These are phyloP conservation scores for Holtermanniella nyarrowii DNA, from an alignment of 768 basidiomycete genomes.

Conservation along the genomic window DNA sequence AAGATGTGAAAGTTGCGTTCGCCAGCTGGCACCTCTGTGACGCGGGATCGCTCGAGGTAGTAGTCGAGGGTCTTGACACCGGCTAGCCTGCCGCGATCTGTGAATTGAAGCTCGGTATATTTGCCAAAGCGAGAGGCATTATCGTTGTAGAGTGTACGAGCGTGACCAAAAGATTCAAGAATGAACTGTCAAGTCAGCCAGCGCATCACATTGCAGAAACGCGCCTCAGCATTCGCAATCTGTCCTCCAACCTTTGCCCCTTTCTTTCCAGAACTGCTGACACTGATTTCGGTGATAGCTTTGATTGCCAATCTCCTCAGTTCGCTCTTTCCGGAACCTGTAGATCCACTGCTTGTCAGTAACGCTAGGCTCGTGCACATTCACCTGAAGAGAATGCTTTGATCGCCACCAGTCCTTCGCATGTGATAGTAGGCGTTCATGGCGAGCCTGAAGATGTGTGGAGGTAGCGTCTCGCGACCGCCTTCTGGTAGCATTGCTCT, in stretches of 20 bases:
- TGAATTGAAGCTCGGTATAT: slow-evolving; percentile 96
- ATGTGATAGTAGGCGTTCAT: slow-evolving; percentile 93
- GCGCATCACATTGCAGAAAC: neutral
- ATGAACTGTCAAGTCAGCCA: slow-evolving; percentile 50
- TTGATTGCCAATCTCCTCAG: slow-evolving; percentile 83
- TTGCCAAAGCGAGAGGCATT: slow-evolving; percentile 96
- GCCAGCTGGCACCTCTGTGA: slow-evolving; percentile 62
- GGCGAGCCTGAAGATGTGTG: slow-evolving; percentile 86
- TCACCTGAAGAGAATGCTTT: slow-evolving; percentile 74
- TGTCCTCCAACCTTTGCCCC: slow-evolving; percentile 77
- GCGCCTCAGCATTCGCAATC: slow-evolving; percentile 70
- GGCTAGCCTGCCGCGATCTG: slow-evolving; percentile 72
- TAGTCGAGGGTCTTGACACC: slow-evolving; percentile 95
- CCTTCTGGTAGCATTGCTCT: slow-evolving; percentile 51
- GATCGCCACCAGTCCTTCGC: slow-evolving; percentile 86
- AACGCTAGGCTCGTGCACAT: slow-evolving; percentile 21
- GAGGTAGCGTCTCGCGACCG: slow-evolving; percentile 52
- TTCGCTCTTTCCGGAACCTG: slow-evolving; percentile 88
- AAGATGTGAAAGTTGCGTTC: slow-evolving; percentile 98
- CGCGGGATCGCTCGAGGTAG: slow-evolving; percentile 82
- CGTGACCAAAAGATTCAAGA: slow-evolving; percentile 86
- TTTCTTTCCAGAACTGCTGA: slow-evolving; percentile 83
- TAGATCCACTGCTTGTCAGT: slow-evolving; percentile 60
- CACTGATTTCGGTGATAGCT: slow-evolving; percentile 77
- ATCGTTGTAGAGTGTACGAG: slow-evolving; percentile 66